These are phyloP conservation scores for Lactarius tabidus DNA, from an alignment of 768 basidiomycete species.

Conservation along the genomic window DNA sequence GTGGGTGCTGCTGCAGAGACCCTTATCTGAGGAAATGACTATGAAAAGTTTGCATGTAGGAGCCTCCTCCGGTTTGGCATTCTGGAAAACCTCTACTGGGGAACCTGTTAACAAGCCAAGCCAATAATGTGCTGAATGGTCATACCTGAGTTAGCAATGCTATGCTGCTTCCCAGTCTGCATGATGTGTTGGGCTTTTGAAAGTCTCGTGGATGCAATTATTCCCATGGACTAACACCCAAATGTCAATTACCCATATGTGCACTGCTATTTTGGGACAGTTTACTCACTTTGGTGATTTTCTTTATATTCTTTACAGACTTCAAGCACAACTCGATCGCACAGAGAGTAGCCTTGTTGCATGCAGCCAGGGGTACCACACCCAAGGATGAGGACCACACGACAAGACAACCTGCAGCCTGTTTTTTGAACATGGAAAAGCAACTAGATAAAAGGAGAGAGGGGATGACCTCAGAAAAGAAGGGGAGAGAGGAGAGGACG, in stretches of 20 bases:
- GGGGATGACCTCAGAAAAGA: too few relatives aligned
- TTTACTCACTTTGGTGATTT: constrained; percentile 91
- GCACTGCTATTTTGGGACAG: neutral
- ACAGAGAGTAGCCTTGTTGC: constrained; percentile 95
- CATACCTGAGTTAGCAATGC: constrained; percentile 84
- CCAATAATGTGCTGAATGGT: constrained; percentile 16
- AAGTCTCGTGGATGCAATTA: constrained; percentile 98
- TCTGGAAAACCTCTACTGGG: constrained; percentile 77
- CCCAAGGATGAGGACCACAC: constrained; percentile 38
- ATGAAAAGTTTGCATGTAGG: constrained; percentile 83
- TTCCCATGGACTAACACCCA: constrained; percentile 82
- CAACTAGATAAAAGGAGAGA: neutral
- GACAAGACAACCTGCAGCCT: constrained; percentile 42
- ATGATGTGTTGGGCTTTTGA: constrained; percentile 94
- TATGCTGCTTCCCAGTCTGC: constrained; percentile 87
- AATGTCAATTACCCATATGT: constrained; percentile 14
- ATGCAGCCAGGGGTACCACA: constrained; percentile 46
- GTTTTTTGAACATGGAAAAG: constrained; percentile 46
- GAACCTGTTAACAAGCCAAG: neutral
- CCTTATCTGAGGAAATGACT: constrained; percentile 96
- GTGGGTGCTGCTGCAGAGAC: constrained; percentile 99
- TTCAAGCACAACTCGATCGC: constrained; percentile 96
- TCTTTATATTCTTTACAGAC: constrained; percentile 97
- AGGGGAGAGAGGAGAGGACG: too few relatives aligned
- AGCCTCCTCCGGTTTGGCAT: constrained; percentile 64